Base-by-base conservation (phyloP, 495 filamentous ascomycete species). In the Trichoderma asperelloides region DNA sequence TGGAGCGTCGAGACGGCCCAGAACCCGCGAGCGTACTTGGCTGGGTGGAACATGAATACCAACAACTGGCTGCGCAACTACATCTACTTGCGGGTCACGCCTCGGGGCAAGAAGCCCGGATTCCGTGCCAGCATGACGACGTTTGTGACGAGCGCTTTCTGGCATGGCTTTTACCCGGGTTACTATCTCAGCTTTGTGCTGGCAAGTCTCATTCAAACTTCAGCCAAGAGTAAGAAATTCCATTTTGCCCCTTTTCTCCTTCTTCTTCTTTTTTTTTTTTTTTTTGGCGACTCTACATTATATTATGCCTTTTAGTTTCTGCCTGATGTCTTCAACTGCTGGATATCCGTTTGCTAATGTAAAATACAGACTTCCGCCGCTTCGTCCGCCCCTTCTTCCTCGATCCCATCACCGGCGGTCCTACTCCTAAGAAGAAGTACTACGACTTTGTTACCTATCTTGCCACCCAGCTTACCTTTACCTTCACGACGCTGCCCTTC, bases 51-150 rank as follows among this genome's bases (percentile, higher is more conserved):
- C 77, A 95, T 96, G 82, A 98, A 98, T 77, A 98, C 95, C 21
- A 98, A 97, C 76, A 87, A 91, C 71, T 98, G 95, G 95, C 79
- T 98, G 66, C 87, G 94, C 43, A 96, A 98, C 74, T 98, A 96
- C 73, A 81, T 98, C 68, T 98, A 98, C 74, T 82, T 98, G 49
- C 89, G 95, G 21, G 96, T 98, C 2, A 98, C 95, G 5, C 95
- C 95, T 3, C 90, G 90, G 70, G 95, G 95, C 64, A 95, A 91
- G 82, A 98, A 98, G 74, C 95, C 95, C 11, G 95, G 95, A 2
- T 98, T 98, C 80, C 84, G 94, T 63, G 96, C 95, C 40, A 97
- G 89, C 73, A 76, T 98, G 82, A 93, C 92, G 3, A 98, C 95
- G 0, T 98, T 98, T 72, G 85, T 86, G 9, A 98, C 95, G 37